phyloP scores from a whole-genome alignment of 2,329 filamentous ascomycete species.

The Clonostachys rosea region DNA sequence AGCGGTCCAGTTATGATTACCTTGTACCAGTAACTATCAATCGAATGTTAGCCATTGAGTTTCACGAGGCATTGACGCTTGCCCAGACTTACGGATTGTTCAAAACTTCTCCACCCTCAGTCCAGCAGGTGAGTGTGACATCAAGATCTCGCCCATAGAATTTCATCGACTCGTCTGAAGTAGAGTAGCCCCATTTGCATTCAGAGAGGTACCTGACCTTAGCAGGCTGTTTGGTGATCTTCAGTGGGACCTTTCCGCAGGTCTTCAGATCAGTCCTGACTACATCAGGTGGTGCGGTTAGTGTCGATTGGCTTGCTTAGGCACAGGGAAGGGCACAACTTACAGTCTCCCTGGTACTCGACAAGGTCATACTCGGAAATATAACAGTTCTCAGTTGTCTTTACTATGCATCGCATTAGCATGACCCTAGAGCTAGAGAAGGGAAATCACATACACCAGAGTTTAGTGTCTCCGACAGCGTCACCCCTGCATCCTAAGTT shows the following conservation, averaged over 20 bases:
- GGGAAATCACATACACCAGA: slow-evolving; percentile 2
- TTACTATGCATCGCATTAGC: not conserved
- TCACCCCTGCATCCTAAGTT: not conserved
- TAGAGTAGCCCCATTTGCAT: slow-evolving; percentile 3
- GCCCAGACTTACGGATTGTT: slow-evolving; percentile 1
- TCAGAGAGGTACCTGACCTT: slow-evolving; percentile 2
- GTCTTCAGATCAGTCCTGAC: not conserved
- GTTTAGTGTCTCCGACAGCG: slow-evolving; percentile 1
- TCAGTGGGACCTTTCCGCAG: slow-evolving; percentile 1
- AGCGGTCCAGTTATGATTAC: not conserved
- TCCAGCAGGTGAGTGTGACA: slow-evolving; percentile 3
- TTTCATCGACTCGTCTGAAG: not conserved
- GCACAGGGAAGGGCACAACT: not conserved
- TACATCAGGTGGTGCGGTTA: not conserved
- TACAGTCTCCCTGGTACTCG: slow-evolving; percentile 3
- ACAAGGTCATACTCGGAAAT: slow-evolving; percentile 3
- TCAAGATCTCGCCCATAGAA: slow-evolving; percentile 4
- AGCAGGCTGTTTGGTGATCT: slow-evolving; percentile 2
- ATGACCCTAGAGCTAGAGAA: not conserved
- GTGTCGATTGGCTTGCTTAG: no score
- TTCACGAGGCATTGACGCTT: no score
- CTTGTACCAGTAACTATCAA: slow-evolving; percentile 3
- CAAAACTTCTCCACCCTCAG: not conserved
- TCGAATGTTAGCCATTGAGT: no score
- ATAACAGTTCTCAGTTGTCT: slow-evolving; percentile 1